Base-by-base conservation (phyloP, 495 filamentous ascomycete species). In the Penicillium canariense region DNA sequence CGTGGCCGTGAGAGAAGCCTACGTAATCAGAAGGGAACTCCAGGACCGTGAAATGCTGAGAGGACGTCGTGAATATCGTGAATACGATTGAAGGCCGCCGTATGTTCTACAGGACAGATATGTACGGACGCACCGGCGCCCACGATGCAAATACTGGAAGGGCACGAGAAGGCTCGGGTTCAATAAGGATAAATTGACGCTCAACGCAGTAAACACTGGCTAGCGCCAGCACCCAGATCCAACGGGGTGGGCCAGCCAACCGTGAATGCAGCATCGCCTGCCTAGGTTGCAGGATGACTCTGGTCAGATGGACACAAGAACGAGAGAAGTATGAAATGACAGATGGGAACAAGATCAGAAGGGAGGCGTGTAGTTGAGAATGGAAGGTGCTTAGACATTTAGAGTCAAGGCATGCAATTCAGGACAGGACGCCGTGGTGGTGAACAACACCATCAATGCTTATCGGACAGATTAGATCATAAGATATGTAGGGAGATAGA, bases 351-450 rank as follows among this genome's bases (percentile, higher is more conserved):
- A 20, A 30, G 25, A 25, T 40, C 38, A 14, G 11, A 23, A 12
- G 20, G 20, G n/a, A 40, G 38, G n/a, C 38, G 38, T 23, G 18
- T 42, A 42, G 12, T 12, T 23, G 38, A n/a, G 10, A 42, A 25
- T 5, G 38, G 38, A 25, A 42, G 12, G 43, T 30, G 43, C 28
- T n/a, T 27, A 6, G 9, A 46, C 25, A 40, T 20, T 30, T 36
- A 8, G 5, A 32, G 38, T 45, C 25, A 47, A 48, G 28, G 60
- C 42, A 62, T 62, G 59, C 52, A 63, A 45, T 14, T 30, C 50
- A 52, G 31, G 43, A 61, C 26, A 61, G 48, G 58, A 58, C 65
- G 62, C 62, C 65, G 47, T 63, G 56, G 61, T 60, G 50, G 49
- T 56, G 42, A 43, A 47, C 27, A 36, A 48, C n/a, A 40, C 51